Conservation (phyloP, 2,329 filamentous ascomycete genomes). For the Hirsutella rhossiliensis region DNA sequence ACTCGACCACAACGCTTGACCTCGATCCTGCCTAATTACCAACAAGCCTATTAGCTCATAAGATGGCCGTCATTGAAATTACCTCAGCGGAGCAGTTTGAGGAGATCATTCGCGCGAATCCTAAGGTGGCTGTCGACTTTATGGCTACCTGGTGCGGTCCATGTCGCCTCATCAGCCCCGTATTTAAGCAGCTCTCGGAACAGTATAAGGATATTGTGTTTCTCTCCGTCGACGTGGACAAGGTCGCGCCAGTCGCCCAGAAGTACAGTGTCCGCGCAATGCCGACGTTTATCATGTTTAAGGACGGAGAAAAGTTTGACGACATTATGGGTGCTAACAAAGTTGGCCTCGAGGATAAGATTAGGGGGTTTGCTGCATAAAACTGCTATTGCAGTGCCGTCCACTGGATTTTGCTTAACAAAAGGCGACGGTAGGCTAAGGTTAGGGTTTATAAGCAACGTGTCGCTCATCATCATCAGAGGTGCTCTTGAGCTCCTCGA, state of each 20-base stretch:
- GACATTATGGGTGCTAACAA: constrained; percentile 76
- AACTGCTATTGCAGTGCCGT: too few relatives aligned
- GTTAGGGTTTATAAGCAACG: too few relatives aligned
- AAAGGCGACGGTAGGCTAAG: too few relatives aligned
- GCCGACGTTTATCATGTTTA: constrained; percentile 84
- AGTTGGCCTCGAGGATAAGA: constrained; percentile 10
- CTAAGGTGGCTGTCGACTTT: constrained; percentile 65
- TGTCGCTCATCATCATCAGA: too few relatives aligned
- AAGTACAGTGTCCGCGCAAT: constrained; percentile 78
- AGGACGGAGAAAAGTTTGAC: constrained; percentile 58
- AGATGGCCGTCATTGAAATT: constrained; percentile 1
- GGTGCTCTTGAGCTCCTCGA: too few relatives aligned
- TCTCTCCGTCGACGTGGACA: constrained; percentile 85
- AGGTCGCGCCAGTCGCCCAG: constrained; percentile 60
- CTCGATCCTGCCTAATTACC: too few relatives aligned
- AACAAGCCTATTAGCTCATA: too few relatives aligned
- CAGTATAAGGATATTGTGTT: constrained; percentile 54
- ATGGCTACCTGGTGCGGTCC: constrained; percentile 74
- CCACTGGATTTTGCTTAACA: too few relatives aligned
- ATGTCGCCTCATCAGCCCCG: constrained; percentile 81
- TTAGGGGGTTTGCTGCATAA: background rate
- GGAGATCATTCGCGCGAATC: constrained; percentile 29
- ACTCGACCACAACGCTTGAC: too few relatives aligned
- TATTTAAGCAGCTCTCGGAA: constrained; percentile 29
- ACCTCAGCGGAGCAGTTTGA: constrained; percentile 33